Evolutionary conservation across 2,329 filamentous ascomycete species (phyloP), one percentile per base, ranked within the genome.

Genomic region (Fusarium fracticaudum): DNA sequence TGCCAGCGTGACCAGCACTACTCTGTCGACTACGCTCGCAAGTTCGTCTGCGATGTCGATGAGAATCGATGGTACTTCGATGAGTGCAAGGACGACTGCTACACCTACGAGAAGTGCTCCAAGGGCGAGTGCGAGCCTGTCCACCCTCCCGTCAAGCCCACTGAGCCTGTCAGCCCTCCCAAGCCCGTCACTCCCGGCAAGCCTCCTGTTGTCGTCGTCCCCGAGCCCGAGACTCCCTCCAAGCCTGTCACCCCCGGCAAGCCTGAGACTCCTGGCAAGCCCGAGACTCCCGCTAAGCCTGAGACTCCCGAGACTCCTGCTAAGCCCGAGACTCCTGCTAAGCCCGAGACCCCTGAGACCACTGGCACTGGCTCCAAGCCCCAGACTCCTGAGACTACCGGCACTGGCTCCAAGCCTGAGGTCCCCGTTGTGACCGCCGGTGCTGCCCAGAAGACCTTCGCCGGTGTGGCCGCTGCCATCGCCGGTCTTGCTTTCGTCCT

Each of bases 11-110:
- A 75, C 33, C 79, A 78, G 72, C 69, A 77, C 58, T 79, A 79
- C 77, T 64, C 73, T 54, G 72, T 74, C 40, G 72, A 81, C 75
- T 69, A 77, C 62, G 62, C 75, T 60, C 80, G 80, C 76, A 81
- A 83, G 69, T 74, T 78, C 45, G 74, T 80, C 76, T 84, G 82
- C 78, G 66, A 70, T 9, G 60, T 65, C 7, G 72, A 77, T 37
- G 77, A 77, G 48, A 61, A 79, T 15, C 68, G 80, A 31, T 83
- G 78, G 77, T 72, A 76, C 71, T 77, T 80, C 66, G 78, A 79
- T 67, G 63, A 67, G 26, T 83, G 81, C 75, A 54, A 71, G 11
- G 76, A 78, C 24, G 68, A 80, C 38, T 83, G 82, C 81, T 65
- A 69, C 60, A 55, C 37, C 15, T 77, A 79, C 72, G 58, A 80